Conservation (phyloP, 2,329 filamentous ascomycete genomes). For the Alternaria sp. region DNA sequence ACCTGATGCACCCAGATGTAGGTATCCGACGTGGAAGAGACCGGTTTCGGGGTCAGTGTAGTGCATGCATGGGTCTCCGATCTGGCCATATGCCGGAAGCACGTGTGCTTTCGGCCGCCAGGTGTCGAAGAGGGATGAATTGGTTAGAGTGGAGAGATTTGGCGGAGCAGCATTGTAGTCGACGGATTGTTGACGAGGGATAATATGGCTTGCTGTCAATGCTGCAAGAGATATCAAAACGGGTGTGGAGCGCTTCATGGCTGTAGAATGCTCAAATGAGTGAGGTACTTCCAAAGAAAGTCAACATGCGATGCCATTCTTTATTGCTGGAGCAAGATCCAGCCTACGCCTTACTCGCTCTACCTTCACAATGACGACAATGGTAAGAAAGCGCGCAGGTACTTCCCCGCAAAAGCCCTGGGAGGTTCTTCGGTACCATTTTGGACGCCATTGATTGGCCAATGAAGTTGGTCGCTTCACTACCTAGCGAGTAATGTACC, state of each 20-base stretch:
- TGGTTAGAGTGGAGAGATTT: constrained; percentile 30
- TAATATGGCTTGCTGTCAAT: constrained; percentile 10
- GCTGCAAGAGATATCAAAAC: constrained; percentile 12
- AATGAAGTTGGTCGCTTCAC: neutral
- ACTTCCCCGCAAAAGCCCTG: constrained; percentile 16
- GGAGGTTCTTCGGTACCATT: constrained; percentile 1
- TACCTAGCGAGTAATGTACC: constrained; percentile 10
- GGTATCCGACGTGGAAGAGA: constrained; percentile 57
- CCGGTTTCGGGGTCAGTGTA: constrained; percentile 57
- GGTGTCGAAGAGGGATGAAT: constrained; percentile 27
- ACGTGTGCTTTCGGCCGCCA: constrained; percentile 54
- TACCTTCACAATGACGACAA: constrained; percentile 14
- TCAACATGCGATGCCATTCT: neutral
- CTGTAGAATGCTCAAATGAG: neutral
- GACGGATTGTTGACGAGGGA: constrained; percentile 20
- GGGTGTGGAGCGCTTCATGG: constrained; percentile 14
- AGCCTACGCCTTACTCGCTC: neutral
- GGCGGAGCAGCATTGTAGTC: constrained; percentile 32
- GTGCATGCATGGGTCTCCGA: constrained; percentile 58
- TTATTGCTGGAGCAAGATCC: constrained; percentile 4
- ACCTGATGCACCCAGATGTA: constrained; percentile 49
- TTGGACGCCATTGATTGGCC: neutral
- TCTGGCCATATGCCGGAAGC: constrained; percentile 52
- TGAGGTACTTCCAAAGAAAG: neutral
- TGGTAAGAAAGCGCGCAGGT: constrained; percentile 2